Evolutionary conservation across 805 yeast species (phyloP).

Genomic region (Saccharomyces cerevisiae): DNA sequence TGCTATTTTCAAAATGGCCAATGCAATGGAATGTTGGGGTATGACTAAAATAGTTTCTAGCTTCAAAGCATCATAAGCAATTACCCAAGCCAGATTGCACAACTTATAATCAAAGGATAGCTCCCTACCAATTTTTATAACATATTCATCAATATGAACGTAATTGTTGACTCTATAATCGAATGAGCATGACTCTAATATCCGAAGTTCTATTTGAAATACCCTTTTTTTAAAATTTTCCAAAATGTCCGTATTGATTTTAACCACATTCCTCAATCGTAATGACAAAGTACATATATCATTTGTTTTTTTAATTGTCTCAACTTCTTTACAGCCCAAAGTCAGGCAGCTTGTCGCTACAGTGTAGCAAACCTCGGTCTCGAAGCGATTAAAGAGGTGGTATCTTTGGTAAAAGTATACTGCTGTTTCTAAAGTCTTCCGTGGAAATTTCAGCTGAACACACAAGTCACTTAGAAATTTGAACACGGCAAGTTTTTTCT

Average conservation of each 20-base stretch:
- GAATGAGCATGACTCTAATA: conserved; percentile 69
- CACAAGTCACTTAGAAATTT: conserved; percentile 47
- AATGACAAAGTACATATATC: conserved; percentile 44
- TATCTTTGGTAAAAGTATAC: conserved; percentile 67
- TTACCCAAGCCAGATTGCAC: conserved; percentile 60
- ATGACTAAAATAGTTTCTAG: conserved; percentile 60
- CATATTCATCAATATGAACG: conserved; percentile 51
- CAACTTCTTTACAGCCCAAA: conserved; percentile 71
- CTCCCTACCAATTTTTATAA: conserved; percentile 52
- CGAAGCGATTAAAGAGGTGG: conserved; percentile 56
- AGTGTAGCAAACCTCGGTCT: conserved; percentile 44
- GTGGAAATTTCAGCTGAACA: conserved; percentile 53
- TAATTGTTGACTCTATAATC: conserved; percentile 58
- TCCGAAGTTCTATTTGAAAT: conserved; percentile 55
- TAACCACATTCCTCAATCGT: conserved; percentile 25
- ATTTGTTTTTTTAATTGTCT: conserved; percentile 66
- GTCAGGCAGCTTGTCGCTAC: conserved; percentile 64
- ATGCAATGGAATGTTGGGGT: conserved; percentile 70
- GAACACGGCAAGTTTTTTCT: conserved; percentile 45
- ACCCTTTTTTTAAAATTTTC: conserved; percentile 53
- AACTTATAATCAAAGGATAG: conserved; percentile 38
- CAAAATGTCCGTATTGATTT: conserved; percentile 27
- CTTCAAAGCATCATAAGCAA: conserved; percentile 63
- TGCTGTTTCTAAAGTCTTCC: conserved; percentile 59
- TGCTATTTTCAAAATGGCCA: conserved; percentile 58